Conservation (phyloP, 1,284 basidiomycete genomes). For the Inonotus obliquus region DNA sequence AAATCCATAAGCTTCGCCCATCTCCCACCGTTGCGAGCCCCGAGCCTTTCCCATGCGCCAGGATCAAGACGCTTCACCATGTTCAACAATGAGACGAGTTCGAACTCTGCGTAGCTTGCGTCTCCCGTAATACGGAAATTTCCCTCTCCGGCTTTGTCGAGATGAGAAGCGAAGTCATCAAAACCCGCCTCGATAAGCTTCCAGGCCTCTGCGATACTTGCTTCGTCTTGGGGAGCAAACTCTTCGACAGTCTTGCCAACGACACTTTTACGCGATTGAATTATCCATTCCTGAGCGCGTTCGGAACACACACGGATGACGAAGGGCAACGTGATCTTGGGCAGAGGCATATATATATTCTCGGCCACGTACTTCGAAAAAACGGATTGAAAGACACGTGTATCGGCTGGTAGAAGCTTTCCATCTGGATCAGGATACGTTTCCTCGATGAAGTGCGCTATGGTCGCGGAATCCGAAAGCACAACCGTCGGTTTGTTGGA, state of each 20-base stretch:
- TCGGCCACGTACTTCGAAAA: constrained; percentile 24
- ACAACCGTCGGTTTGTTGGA: constrained; percentile 23
- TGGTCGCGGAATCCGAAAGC: constrained; percentile 36
- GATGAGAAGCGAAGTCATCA: constrained; percentile 9
- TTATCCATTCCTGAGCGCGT: background rate
- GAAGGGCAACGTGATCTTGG: constrained; percentile 12
- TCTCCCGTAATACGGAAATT: constrained; percentile 1
- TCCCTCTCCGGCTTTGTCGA: constrained; percentile 16
- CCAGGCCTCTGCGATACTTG: constrained; percentile 13
- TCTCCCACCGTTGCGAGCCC: constrained; percentile 1
- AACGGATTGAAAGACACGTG: constrained; percentile 29
- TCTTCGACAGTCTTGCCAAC: constrained; percentile 14
- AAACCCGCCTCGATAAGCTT: constrained; percentile 13
- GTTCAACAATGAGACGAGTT: constrained; percentile 3
- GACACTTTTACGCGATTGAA: background rate
- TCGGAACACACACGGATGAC: background rate
- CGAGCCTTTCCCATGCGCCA: constrained; percentile 1
- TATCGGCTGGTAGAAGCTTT: constrained; percentile 29
- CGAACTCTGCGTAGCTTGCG: background rate
- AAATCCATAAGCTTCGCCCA: constrained; percentile 12
- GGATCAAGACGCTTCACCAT: background rate
- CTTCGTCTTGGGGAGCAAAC: constrained; percentile 13
- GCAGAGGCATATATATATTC: constrained; percentile 14
- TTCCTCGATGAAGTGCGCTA: constrained; percentile 42
- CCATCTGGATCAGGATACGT: constrained; percentile 37